phyloP scores from a whole-genome alignment of 2,329 filamentous ascomycete species.

The Claviceps lovelessii region DNA sequence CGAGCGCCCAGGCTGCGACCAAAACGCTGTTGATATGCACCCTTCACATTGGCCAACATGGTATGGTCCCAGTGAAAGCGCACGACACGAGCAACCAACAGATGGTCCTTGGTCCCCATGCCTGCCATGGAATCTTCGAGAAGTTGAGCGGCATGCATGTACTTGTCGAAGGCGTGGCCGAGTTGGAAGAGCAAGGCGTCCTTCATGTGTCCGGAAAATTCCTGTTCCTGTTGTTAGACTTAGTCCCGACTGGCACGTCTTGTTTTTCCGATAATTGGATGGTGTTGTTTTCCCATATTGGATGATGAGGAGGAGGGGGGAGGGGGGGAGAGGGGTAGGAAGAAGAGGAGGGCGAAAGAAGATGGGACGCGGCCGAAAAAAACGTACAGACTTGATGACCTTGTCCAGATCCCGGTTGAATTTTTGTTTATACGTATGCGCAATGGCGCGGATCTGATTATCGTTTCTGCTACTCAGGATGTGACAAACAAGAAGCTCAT shows the following conservation, averaged over 20 bases:
- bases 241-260: background rate
- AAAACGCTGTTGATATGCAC: constrained; percentile 60
- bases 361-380: too few relatives aligned
- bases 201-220: constrained; percentile 89
- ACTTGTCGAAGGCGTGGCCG: constrained; percentile 62
- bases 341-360: too few relatives aligned
- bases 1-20: constrained; percentile 50
- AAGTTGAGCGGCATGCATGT: constrained; percentile 65
- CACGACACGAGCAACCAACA: constrained; percentile 65
- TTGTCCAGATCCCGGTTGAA: constrained; percentile 58
- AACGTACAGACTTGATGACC: constrained; percentile 53
- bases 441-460: constrained; percentile 71
- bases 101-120: constrained; percentile 69
- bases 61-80: constrained; percentile 69
- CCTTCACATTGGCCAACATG: constrained; percentile 63
- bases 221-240: constrained; percentile 21
- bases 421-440: constrained; percentile 56
- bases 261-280: too few relatives aligned
- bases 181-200: constrained; percentile 69
- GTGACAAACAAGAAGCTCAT: constrained; percentile 63
- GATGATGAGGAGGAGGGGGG: too few relatives aligned
- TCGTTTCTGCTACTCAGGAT: constrained; percentile 66
- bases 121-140: constrained; percentile 85
- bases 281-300: too few relatives aligned
- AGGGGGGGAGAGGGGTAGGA: too few relatives aligned